These are phyloP conservation scores for Mimosa pudica DNA, from an alignment of 306 rosid genomes.

Conservation along the genomic window DNA sequence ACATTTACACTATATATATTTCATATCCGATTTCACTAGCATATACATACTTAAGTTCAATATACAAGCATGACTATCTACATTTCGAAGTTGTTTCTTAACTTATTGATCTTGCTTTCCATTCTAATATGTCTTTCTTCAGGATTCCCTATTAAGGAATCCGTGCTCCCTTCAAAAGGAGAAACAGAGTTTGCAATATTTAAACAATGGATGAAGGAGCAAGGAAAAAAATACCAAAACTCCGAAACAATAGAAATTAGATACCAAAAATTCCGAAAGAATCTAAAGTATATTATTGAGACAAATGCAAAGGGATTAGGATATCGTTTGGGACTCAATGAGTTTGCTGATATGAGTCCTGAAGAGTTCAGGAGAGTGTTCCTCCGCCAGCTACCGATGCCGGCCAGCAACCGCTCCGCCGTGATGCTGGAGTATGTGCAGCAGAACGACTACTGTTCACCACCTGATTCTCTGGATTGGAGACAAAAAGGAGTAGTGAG, in stretches of 20 bases:
- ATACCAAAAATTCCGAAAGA: conserved; percentile 47
- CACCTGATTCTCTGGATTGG: conserved; percentile 56
- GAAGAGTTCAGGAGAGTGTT: conserved; percentile 47
- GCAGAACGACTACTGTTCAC: neutral
- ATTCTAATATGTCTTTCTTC: conserved; percentile 31
- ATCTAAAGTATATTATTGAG: conserved; percentile 47
- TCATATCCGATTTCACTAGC: neutral
- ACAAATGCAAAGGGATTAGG: conserved; percentile 35
- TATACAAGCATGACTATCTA: neutral
- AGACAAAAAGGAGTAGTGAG: conserved; percentile 55
- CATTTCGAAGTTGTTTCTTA: neutral
- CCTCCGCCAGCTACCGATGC: neutral
- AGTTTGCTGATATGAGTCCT: conserved; percentile 54
- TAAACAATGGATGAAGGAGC: conserved; percentile 46
- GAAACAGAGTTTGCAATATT: conserved; percentile 38
- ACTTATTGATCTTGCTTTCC: neutral
- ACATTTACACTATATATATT: neutral
- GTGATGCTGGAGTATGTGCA: neutral
- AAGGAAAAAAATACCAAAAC: conserved; percentile 42
- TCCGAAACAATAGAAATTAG: conserved; percentile 44
- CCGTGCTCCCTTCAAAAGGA: conserved; percentile 33
- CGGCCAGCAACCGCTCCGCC: neutral
- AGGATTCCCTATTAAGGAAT: neutral
- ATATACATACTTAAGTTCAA: neutral
- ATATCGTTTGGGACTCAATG: conserved; percentile 46